Percentiles rank a stretch among this genome's conserved stretches.
phyloP scores from a whole-genome alignment of 2,329 filamentous ascomycete species.

The Beauveria sp. region DNA sequence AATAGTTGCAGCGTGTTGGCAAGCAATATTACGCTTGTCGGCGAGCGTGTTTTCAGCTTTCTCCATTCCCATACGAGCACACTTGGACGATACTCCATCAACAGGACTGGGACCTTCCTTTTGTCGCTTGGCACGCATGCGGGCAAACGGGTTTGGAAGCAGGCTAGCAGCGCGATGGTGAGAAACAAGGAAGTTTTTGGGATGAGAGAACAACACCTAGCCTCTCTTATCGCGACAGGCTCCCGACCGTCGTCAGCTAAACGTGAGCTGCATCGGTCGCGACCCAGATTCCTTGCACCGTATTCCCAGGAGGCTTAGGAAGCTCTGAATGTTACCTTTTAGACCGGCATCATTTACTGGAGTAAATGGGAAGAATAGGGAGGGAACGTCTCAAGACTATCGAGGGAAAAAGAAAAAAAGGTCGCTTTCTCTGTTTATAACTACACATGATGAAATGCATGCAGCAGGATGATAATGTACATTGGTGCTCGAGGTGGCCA shows the following conservation, averaged over 20 bases:
- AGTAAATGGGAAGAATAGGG: neutral
- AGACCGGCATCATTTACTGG: neutral
- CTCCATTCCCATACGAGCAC: neutral
- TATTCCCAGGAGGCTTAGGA: neutral
- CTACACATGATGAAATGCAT: constrained; percentile 3
- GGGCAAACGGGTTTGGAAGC: neutral
- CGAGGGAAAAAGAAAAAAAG: neutral
- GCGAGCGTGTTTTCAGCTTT: neutral
- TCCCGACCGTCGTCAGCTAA: neutral
- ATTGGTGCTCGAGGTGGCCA: neutral
- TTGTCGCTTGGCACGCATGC: neutral
- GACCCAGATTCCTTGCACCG: neutral
- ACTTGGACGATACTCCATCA: neutral
- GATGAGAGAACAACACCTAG: neutral
- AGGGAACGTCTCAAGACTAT: too few species aligned
- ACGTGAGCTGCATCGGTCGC: neutral
- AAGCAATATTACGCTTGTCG: neutral
- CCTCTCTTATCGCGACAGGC: neutral
- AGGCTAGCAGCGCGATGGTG: neutral
- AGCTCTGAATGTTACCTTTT: neutral
- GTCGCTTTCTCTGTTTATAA: constrained; percentile 7
- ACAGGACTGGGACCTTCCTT: neutral
- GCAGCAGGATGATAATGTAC: constrained; percentile 5
- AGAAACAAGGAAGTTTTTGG: too few species aligned
- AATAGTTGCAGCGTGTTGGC: too few species aligned